phyloP scores from a whole-genome alignment of 805 yeast genomes.

The Candida krabiensis region DNA sequence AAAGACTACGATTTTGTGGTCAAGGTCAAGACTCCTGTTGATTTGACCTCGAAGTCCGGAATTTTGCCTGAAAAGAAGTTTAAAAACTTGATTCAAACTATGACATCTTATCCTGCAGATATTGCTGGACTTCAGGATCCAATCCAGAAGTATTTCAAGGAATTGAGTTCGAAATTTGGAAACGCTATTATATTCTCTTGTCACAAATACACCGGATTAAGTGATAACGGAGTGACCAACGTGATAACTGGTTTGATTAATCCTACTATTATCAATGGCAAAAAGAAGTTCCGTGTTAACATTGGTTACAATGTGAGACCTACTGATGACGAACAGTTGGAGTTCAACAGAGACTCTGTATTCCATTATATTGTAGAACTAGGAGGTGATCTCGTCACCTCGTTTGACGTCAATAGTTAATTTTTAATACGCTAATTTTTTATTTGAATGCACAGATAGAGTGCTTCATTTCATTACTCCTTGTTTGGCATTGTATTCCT shows the following conservation, averaged over 20 bases:
- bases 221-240: constrained; percentile 47
- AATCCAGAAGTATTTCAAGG: constrained; percentile 55
- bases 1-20: constrained; percentile 83
- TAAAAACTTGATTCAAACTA: constrained; percentile 53
- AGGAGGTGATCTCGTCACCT: constrained; percentile 61
- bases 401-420: constrained; percentile 25
- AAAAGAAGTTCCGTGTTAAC: constrained; percentile 75
- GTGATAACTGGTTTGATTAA: constrained; percentile 81
- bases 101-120: constrained; percentile 42
- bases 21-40: constrained; percentile 43
- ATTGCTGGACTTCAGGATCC: constrained; percentile 49
- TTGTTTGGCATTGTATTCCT: no score
- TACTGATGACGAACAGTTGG: constrained; percentile 47
- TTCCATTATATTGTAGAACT: constrained; percentile 65
- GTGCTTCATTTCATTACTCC: no score
- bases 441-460: no score
- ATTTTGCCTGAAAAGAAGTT: constrained; percentile 52
- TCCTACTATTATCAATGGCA: constrained; percentile 53
- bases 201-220: constrained; percentile 52
- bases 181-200: constrained; percentile 71
- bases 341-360: constrained; percentile 70
- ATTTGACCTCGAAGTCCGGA: constrained; percentile 52
- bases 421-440: neutral
- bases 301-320: constrained; percentile 75
- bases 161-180: constrained; percentile 61